Evolutionary conservation across 805 yeast genomes (phyloP), one percentile per base, ranked within the genome.

Genomic region (Pichia californica): DNA sequence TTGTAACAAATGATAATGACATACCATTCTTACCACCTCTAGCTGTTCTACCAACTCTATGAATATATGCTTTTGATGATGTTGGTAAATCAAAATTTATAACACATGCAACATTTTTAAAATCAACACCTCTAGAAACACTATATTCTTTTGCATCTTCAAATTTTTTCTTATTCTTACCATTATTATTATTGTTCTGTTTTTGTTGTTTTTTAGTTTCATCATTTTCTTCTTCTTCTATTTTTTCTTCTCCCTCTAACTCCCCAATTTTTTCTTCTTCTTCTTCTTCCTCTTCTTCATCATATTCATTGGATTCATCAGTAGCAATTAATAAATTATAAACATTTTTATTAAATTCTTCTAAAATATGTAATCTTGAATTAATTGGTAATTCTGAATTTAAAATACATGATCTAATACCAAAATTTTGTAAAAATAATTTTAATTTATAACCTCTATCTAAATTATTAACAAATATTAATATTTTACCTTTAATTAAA

Each of bases 21-120:
- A 88, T 89, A 46, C 99, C 99, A 2, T 93, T 74, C 59, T 87
- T 88, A 42, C 96, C 96, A 7, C 96, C 98, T 66, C 99, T 80
- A 5, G 99, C 99, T 5, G 99, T 93, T 69, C 99, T 80, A 40
- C 99, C 99, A 30, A 93, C 77, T 60, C 99, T 77, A 64, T 93
- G 99, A 26, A 88, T 81, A 59, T 93, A 93, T 3, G 95, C 78
- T 59, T 83, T 84, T 5, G 97, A 81, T 9, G 94, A 80, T 4
- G 86, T 76, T 32, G 99, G 99, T 54, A 93, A 69, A 61, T 93
- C 99, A 62, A 93, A 93, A 65, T 93, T 93, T 51, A 93, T 69
- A 7, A 93, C 99, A 68, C 98, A 93, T 8, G 97, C 93, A 47
- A 93, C 98, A 56, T 93, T 91, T 55, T 77, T 81, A 71, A 93